Evolutionary conservation across 208 protist genomes (phyloP), one percentile per base, ranked within the genome.

Genomic region (Acanthamoeba lenticulata): DNA sequence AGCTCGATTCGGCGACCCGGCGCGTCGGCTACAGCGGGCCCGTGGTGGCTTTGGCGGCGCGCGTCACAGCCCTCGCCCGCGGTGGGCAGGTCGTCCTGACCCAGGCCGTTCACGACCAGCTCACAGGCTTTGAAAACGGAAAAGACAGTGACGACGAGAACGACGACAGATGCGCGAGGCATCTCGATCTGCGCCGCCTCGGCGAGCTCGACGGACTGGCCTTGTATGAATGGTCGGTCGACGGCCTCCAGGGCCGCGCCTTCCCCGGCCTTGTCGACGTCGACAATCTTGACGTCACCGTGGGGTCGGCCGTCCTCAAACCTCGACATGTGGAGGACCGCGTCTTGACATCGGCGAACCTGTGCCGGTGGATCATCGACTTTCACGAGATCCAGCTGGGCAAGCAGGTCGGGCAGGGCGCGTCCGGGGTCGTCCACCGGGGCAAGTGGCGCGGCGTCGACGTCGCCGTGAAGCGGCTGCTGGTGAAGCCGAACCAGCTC

Each of bases 1-100:
- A 72, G 93, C 44, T 40, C 34, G 94, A 96, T 34, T 94, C 95
- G 65, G 38, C 94, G 40, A 74, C 95, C 3, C 40, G 79, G 21
- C 93, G 95, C 24, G 47, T 94, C 9, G 96, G 97, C n/a, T 97
- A 97, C 94, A 79, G 96, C 34, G 96, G 96, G n/a, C 47, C 49
- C 6, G 94, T 72, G 13, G 91, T 97, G 4, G 97, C n/a, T 11
- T 13, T 19, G 5, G 40, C 67, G 13, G 90, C 90, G 32, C 65
- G 69, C 11, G 62, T 94, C 44, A 44, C 90, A 15, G 52, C 67
- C 65, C 60, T 94, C 42, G 42, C 90, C 34, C 90, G 86, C 32
- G 90, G 90, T 29, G 83, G 83, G 6, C 83, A 90, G 55, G 32
- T 90, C 29, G 36, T 90, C 17, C 29, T 90, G 55, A 45, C 45